Evolutionary conservation across 805 yeast species (phyloP), one percentile per base, ranked within the genome.

Genomic region (Ogataea paradorogensis): DNA sequence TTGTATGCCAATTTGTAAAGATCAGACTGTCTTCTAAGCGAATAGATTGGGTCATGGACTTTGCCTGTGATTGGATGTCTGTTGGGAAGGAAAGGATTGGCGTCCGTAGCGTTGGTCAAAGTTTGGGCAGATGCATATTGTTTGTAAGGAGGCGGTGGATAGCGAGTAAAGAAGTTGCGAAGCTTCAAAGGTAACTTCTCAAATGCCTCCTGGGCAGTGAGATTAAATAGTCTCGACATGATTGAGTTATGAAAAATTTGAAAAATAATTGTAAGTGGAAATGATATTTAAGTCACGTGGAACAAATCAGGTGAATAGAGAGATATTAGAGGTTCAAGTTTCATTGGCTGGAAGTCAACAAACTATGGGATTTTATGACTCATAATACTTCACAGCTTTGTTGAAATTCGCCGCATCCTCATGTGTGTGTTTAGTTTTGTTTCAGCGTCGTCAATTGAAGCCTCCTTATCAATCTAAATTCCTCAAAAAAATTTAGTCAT

Each of bases 81-180:
- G 62, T 87, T 89, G 16, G 95, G 82, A 40, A 87, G 62, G 62
- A 90, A 90, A 38, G 97, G 97, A 63, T 90, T 90, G 51, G 89
- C 84, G 45, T 77, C 75, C 15, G 76, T 72, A 34, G 88, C 90
- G 34, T 65, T 67, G 15, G 85, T 80, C 21, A 76, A 66, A 2
- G 85, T 76, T 36, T 95, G 84, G 46, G 70, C 73, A 2, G 70
- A 64, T 5, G 86, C 69, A 61, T 88, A 90, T 50, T 73, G 59
- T 14, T 74, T 73, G 63, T 78, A 79, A n/a, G 89, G 91, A 15
- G 82, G 67, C 7, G 96, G 96, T 23, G 97, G 97, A 57, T 78
- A 86, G 60, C 78, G 82, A 35, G 77, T 70, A 67, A 90, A 89
- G 63, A 89, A 90, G 48, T 67, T 74, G 58, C 79, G 83, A 24